Base-by-base conservation (phyloP, 176 grass and related monocot genomes). In the Avena sativa region DNA sequence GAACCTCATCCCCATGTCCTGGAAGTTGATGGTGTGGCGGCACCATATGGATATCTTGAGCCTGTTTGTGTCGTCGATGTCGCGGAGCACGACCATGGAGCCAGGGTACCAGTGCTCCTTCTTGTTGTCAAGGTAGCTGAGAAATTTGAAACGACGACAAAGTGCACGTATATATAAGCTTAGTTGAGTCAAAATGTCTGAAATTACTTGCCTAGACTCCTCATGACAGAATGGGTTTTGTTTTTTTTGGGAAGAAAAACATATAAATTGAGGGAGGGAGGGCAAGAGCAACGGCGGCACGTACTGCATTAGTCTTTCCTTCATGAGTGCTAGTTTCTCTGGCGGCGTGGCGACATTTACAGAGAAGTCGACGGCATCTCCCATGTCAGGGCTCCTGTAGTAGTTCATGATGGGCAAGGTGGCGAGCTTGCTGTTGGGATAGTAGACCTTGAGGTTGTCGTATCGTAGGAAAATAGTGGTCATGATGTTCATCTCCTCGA, bases 401-500 rank as follows among this genome's bases (percentile, higher is more conserved):
- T 81, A 96, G n/a, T 98, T 98, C 92, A 93, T 93, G n/a, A 98
- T 95, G 10, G 92, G 90, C 83, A 79, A 26, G 43, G 40, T 76
- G 71, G 96, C 93, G 53, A 98, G 92, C 70, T 96, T 46, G 36
- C 87, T 98, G 80, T 98, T 98, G 0, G 96, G 93, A 58, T 96
- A 98, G 34, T 89, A 94, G 16, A 98, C 84, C 83, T 98, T 98
- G 50, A 94, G 86, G 79, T 98, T 98, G 85, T 98, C 96, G 11
- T 92, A 98, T 81, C 93, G 89, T 51, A 98, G 89, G 65, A 98
- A 96, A 62, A 96, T 84, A 20, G 93, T 98, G n/a, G 96, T 91
- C 88, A 98, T 81, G 84, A 96, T 98, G 88, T 96, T 95, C 96
- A 98, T 98, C 86, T 98, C 96, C 85, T 98, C 96, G 8, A 98